These are phyloP conservation scores for Furcasterigmium sp. DNA, from an alignment of 2,329 filamentous ascomycete genomes.

Conservation along the genomic window DNA sequence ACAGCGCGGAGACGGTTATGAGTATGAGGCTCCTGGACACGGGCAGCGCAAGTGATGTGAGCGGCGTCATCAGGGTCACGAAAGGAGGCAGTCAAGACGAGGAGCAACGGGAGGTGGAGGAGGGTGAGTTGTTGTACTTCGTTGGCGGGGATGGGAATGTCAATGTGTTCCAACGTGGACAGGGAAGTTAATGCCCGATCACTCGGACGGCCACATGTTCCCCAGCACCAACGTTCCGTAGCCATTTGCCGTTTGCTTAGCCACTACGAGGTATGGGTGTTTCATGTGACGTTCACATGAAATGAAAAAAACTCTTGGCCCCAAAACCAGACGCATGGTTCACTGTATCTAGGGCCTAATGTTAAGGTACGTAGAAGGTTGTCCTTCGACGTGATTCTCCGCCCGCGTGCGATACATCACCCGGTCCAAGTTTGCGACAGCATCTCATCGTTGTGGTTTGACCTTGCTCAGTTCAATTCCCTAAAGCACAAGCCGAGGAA, in stretches of 20 bases:
- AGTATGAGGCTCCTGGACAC: slow-evolving; percentile 75
- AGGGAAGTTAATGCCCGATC: slow-evolving; percentile 21
- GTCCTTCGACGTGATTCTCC: no score
- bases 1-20: slow-evolving; percentile 67
- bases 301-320: no score
- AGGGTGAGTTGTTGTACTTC: slow-evolving; percentile 76
- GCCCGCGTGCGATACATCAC: slow-evolving; percentile 3
- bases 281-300: no score
- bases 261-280: no score
- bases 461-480: slow-evolving; percentile 6
- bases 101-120: slow-evolving; percentile 28
- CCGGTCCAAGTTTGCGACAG: neutral
- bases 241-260: no score
- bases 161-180: slow-evolving; percentile 79
- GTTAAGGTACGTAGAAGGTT: no score
- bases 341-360: no score
- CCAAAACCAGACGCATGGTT: no score
- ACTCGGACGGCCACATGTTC: no score
- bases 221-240: no score
- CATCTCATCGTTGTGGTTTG: slow-evolving; percentile 4
- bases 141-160: slow-evolving; percentile 74
- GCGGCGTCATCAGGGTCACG: slow-evolving; percentile 77
- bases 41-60: slow-evolving; percentile 84
- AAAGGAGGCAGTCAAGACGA: slow-evolving; percentile 36
- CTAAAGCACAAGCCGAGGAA: slow-evolving; percentile 3